Evolutionary conservation across 192 early-diverging fungal species (phyloP).

Genomic region (Coemansia guatemalensis): DNA sequence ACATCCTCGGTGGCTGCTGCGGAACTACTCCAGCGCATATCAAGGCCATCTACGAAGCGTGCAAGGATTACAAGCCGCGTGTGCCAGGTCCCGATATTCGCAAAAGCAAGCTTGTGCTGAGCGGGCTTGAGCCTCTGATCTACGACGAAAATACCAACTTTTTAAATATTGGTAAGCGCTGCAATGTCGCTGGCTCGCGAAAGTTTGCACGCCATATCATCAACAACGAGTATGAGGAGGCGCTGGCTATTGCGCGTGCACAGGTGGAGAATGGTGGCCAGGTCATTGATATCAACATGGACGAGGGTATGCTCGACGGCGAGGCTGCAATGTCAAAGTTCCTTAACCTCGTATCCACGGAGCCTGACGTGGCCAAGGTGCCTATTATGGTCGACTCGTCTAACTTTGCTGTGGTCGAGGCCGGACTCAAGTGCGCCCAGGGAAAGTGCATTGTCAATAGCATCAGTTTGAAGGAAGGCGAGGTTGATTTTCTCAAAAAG

Average conservation of each 20-base stretch:
- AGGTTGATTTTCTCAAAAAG: slow-evolving; percentile 88
- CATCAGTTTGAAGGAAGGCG: slow-evolving; percentile 94
- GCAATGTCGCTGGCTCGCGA: slow-evolving; percentile 94
- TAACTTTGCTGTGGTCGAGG: slow-evolving; percentile 96
- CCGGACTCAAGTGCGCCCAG: slow-evolving; percentile 93
- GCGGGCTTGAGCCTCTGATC: slow-evolving; percentile 82
- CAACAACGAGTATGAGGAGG: slow-evolving; percentile 92
- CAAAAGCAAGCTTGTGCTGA: slow-evolving; percentile 72
- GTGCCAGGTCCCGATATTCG: slow-evolving; percentile 69
- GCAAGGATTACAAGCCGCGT: slow-evolving; percentile 75
- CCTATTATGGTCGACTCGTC: slow-evolving; percentile 97
- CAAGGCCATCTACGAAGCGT: slow-evolving; percentile 75
- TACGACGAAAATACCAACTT: slow-evolving; percentile 84
- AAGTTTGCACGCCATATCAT: slow-evolving; percentile 93
- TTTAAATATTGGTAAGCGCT: slow-evolving; percentile 95
- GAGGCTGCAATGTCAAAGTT: slow-evolving; percentile 92
- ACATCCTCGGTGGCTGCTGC: slow-evolving; percentile 96
- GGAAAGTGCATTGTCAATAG: slow-evolving; percentile 99
- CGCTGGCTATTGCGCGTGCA: slow-evolving; percentile 85
- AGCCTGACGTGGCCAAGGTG: slow-evolving; percentile 86
- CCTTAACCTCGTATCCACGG: slow-evolving; percentile 89
- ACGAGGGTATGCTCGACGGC: slow-evolving; percentile 94
- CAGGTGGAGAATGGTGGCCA: slow-evolving; percentile 97
- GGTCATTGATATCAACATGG: slow-evolving; percentile 95
- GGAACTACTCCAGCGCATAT: slow-evolving; percentile 96